Evolutionary conservation across 1,284 basidiomycete species (phyloP).

Genomic region (Ustilago trichophora): DNA sequence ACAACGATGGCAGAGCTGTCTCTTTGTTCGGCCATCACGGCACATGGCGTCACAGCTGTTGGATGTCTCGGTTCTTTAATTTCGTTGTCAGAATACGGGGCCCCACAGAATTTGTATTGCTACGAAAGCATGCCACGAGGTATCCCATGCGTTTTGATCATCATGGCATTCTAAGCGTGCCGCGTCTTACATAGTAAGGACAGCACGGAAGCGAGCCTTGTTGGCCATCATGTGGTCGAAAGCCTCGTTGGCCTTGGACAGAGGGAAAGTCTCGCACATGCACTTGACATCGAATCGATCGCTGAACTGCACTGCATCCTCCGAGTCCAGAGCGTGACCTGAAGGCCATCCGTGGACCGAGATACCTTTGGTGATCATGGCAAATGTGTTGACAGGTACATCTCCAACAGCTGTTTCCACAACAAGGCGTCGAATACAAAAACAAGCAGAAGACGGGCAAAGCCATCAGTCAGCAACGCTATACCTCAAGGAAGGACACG

Average conservation of each 20-base stretch:
- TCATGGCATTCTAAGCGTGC: no score
- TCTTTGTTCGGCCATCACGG: no score
- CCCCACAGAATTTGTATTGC: no score
- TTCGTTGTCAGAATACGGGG: no score
- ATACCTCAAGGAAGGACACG: no score
- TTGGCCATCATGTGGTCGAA: slow-evolving; percentile 64
- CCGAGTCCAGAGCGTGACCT: slow-evolving; percentile 60
- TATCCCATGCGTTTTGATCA: no score
- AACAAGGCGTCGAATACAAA: slow-evolving; percentile 3
- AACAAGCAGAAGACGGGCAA: no score
- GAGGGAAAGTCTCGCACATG: slow-evolving; percentile 66
- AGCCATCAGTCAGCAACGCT: no score
- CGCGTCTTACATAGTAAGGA: slow-evolving; percentile 53
- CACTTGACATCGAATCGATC: slow-evolving; percentile 62
- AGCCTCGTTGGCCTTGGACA: slow-evolving; percentile 67
- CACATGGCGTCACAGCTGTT: no score
- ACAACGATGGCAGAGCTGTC: no score
- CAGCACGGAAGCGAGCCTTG: slow-evolving; percentile 66
- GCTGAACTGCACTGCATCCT: slow-evolving; percentile 66
- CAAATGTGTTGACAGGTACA: slow-evolving; percentile 46
- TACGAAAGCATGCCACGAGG: no score
- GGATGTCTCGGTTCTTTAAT: no score
- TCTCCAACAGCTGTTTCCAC: slow-evolving; percentile 34
- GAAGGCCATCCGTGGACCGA: slow-evolving; percentile 67
- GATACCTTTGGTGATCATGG: slow-evolving; percentile 66